phyloP scores from a whole-genome alignment of 177 flowering plant genomes.

The Telopea speciosissima region DNA sequence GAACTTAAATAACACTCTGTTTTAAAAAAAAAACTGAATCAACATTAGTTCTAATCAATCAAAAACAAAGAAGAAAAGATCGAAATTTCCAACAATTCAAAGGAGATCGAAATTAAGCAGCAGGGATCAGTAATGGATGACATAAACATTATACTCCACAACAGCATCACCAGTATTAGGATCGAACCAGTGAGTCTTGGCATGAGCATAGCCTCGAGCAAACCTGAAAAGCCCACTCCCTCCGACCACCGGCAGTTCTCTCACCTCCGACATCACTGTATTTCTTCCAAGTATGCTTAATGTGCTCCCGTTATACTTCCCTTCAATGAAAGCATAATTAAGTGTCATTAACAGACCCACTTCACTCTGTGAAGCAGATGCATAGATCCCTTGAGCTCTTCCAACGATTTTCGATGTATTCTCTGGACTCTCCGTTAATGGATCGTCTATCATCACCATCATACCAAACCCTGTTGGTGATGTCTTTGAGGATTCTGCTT shows the following conservation, averaged over 20 bases:
- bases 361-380: constrained; percentile 17
- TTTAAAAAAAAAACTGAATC: too few species aligned
- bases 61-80: too few species aligned
- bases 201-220: constrained; percentile 36
- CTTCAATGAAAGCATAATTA: constrained; percentile 29
- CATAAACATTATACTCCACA: constrained; percentile 32
- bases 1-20: too few species aligned
- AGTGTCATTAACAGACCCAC: constrained; percentile 19
- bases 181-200: constrained; percentile 21
- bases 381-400: constrained; percentile 36
- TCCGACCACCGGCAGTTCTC: constrained; percentile 45
- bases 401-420: constrained; percentile 27
- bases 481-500: constrained; percentile 15
- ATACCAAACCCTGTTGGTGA: constrained; percentile 21
- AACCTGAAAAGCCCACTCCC: constrained; percentile 42
- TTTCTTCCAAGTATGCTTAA: constrained; percentile 35
- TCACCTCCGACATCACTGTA: constrained; percentile 14
- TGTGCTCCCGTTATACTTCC: constrained; percentile 37
- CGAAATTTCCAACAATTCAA: too few species aligned
- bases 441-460: constrained; percentile 28
- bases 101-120: too few species aligned
- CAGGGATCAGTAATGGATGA: constrained; percentile 21
- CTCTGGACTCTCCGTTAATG: constrained; percentile 26
- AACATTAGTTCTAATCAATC: too few species aligned
- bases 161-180: constrained; percentile 19